Evolutionary conservation across 805 yeast genomes (phyloP).

Genomic region (Spencermartinsiella europaea): DNA sequence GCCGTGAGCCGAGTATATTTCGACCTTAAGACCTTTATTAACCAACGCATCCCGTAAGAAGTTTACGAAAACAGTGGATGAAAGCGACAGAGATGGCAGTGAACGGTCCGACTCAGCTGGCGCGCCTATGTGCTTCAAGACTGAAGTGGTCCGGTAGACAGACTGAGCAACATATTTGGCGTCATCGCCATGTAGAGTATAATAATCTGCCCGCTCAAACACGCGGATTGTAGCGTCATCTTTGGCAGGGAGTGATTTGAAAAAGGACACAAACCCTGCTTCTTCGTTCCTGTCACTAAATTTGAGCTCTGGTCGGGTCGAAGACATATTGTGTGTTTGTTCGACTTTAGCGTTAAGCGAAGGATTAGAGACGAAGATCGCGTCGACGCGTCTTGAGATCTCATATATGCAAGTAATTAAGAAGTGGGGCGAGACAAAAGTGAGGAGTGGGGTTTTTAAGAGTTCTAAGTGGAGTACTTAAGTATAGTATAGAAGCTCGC

Average conservation of each 20-base stretch:
- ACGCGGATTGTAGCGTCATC: constrained; percentile 45
- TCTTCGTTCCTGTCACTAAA: constrained; percentile 51
- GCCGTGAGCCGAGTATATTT: constrained; percentile 51
- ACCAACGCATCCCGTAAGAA: constrained; percentile 62
- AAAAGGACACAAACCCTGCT: constrained; percentile 30
- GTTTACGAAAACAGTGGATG: constrained; percentile 65
- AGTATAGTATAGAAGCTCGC: too few relatives aligned
- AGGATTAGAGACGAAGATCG: too few relatives aligned
- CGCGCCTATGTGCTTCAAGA: constrained; percentile 48
- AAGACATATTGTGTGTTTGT: constrained; percentile 17
- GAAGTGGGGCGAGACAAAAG: too few relatives aligned
- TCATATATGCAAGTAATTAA: too few relatives aligned
- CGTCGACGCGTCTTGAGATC: too few relatives aligned
- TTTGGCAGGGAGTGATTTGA: constrained; percentile 18
- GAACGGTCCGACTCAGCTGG: constrained; percentile 36
- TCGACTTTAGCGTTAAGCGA: too few relatives aligned
- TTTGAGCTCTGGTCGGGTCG: constrained; percentile 50
- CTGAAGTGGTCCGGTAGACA: constrained; percentile 79
- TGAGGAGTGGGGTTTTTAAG: too few relatives aligned
- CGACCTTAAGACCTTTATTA: constrained; percentile 70
- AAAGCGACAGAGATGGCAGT: constrained; percentile 65
- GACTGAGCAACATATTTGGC: constrained; percentile 78
- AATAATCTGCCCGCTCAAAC: constrained; percentile 81
- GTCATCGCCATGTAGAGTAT: constrained; percentile 66
- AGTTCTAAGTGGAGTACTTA: too few relatives aligned